Base-by-base conservation (phyloP, 2,329 filamentous ascomycete species). In the Bimuria novae-zelandiae region DNA sequence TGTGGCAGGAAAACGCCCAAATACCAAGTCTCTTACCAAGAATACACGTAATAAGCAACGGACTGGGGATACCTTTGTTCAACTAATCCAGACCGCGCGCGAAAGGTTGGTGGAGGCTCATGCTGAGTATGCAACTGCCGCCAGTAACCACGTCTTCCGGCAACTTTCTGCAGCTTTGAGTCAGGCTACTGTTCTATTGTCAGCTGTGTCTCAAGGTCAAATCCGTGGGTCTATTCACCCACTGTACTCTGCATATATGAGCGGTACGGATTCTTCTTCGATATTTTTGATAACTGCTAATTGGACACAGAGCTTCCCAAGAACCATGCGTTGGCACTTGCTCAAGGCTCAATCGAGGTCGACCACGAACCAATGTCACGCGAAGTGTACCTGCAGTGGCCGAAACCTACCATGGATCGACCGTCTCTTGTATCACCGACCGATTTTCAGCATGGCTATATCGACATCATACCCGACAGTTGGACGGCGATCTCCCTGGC, bases 401-500 rank as follows among this genome's bases (percentile, higher is more conserved):
- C 75, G 53, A 60, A 71, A 50, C 59, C 71, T 2, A 62, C 66
- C n/a, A 46, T 60, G 14, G 68, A 53, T 8, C 71, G 65, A 25
- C 60, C 69, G 11, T 64, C 69, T 21, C 75, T 78, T 60, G 70
- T 75, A 14, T 65, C 76, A 3, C 66, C 75, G 1, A 57, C 73
- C 2, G 66, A 80, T 22, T 95, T 96, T 65, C 89, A 93, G 69
- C 81, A 82, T 57, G 84, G 92, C 40, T 96, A 92, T 63, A 82
- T 97, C 45, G 89, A 97, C 65, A 88, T 93, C 44, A 85, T 99
- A 5, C 95, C 94, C 0, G 76, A 80, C 33, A 80, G 82, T 6
- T 99, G 94, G 94, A 91, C 86, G 41, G 89, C 92, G 1, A 79
- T 99, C 8, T 97, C 92, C 0, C 77, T 99, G 39, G 89, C 89